phyloP scores from a whole-genome alignment of 176 grass and related monocot species.

The Hsuehochloa calcarea region DNA sequence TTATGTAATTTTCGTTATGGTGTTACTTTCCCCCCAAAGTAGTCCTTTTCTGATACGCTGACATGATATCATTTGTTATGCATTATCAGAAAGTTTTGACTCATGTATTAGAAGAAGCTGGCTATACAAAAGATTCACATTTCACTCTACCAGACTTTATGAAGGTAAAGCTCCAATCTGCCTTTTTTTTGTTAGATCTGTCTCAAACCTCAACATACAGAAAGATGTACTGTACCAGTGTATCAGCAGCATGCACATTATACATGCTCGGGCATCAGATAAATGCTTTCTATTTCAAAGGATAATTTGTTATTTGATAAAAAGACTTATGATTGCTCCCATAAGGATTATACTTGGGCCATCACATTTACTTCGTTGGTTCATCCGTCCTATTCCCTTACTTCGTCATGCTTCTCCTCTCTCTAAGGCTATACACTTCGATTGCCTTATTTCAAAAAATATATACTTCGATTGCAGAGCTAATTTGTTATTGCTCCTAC shows the following conservation, averaged over 20 bases:
- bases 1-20: constrained; percentile 3
- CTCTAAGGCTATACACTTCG: no score
- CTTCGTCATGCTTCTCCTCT: no score
- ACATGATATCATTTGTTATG: neutral
- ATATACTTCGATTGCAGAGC: no score
- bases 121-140: constrained; percentile 61
- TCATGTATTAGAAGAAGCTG: constrained; percentile 79
- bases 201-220: neutral
- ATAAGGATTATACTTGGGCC: neutral
- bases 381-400: no score
- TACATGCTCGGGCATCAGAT: neutral
- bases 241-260: neutral
- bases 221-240: neutral
- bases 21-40: neutral
- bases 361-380: no score
- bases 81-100: constrained; percentile 65
- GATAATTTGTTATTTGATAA: constrained; percentile 1
- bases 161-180: constrained; percentile 49
- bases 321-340: neutral
- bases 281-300: neutral
- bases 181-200: neutral
- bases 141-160: constrained; percentile 71
- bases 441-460: no score
- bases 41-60: constrained; percentile 10
- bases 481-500: no score